Evolutionary conservation across 305 asterid species (phyloP), one percentile per base, ranked within the genome.

Genomic region (Fraxinus velutina): DNA sequence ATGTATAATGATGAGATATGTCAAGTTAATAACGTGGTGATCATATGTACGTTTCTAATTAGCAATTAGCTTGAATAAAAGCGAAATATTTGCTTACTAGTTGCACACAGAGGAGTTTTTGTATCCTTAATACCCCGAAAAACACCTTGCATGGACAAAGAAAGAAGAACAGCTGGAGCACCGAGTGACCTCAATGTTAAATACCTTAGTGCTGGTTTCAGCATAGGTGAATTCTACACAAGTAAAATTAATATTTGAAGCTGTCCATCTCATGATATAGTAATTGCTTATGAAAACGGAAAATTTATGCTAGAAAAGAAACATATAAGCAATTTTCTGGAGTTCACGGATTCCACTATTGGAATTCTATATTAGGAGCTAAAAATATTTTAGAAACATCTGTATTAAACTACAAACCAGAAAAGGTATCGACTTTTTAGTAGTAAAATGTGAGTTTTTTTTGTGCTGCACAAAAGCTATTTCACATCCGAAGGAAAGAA

Each of bases 81-180:
- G 71, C 7, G 6, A 39, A 70, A 15, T 47, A 75, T 39, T 66
- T 73, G 72, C 87, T 83, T 82, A 87, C 94, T 6, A 37, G 91
- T 88, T 79, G 92, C 93, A 70, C 78, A 87, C n/a, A 86, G 78
- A 64, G 92, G 92, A 37, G 92, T 91, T 86, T 85, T 91, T 2
- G 93, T 91, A 81, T 91, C 93, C 85, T 88, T 88, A 42, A 89
- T 85, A 19, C 94, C 93, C 78, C 90, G 88, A 66, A 91, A 91
- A 24, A 90, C 86, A 32, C 93, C 93, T 80, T 90, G 93, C 92
- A 91, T 88, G 52, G 92, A 88, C 81, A 91, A 85, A 27, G 94
- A 91, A 73, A 91, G 92, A 13, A 91, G 91, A 72, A 91, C 90
- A 34, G 94, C 93, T 0, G 94, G 94, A 57, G 94, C 91, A 17